Percentiles rank a stretch among this genome's conserved stretches.
Evolutionary conservation across 306 rosid species (phyloP).

Genomic region (Ormosia emarginata): DNA sequence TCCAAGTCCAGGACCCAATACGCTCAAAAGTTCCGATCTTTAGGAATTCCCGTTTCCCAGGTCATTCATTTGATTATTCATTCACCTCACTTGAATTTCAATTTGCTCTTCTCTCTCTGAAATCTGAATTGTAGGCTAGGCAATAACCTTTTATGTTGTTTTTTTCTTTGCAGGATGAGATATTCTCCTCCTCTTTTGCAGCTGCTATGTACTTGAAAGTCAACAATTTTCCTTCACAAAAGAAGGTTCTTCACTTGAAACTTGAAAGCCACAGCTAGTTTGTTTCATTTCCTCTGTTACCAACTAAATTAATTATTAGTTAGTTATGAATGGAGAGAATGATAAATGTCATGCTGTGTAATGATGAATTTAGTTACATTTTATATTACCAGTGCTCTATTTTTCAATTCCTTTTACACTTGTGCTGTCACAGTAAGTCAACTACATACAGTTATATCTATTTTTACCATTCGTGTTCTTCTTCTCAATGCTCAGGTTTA

Average conservation of each 20-base stretch:
- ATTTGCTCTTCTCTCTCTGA: too few relatives aligned
- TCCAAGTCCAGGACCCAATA: slow-evolving; percentile 62
- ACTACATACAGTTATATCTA: neutral
- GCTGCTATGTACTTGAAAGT: slow-evolving; percentile 91
- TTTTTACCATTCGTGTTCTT: neutral
- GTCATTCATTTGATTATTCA: neutral
- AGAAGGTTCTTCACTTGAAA: slow-evolving; percentile 53
- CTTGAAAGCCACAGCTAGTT: neutral
- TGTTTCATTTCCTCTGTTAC: neutral
- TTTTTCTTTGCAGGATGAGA: slow-evolving; percentile 61
- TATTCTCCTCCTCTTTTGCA: slow-evolving; percentile 91
- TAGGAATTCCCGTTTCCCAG: slow-evolving; percentile 66
- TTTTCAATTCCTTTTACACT: neutral
- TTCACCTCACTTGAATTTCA: neutral
- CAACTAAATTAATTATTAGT: neutral
- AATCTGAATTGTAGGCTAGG: too few relatives aligned
- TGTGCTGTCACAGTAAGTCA: neutral
- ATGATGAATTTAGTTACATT: neutral
- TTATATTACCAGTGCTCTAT: neutral
- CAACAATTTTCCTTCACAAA: slow-evolving; percentile 61
- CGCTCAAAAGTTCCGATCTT: slow-evolving; percentile 70
- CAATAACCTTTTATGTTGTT: neutral
- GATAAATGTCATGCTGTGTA: neutral
- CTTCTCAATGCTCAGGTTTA: slow-evolving; percentile 57
- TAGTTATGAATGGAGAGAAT: neutral